A percentile compares a stretch with the other conserved stretches of the same genome.
Conservation (phyloP, 75 land plant genomes). For the Sequoiadendron giganteum region DNA sequence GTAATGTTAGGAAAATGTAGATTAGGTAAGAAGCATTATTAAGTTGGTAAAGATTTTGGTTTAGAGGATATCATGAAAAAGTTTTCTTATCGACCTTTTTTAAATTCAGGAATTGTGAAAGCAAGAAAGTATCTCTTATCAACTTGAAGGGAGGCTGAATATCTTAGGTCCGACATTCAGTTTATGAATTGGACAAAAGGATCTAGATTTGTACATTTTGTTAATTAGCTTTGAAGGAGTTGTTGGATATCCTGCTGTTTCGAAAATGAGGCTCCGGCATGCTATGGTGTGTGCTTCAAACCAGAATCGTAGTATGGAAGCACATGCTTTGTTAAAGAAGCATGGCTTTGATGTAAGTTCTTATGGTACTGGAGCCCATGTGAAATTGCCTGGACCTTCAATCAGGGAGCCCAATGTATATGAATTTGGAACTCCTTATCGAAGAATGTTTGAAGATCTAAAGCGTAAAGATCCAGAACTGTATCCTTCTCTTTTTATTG, state of each 20-base stretch:
- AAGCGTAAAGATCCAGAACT: slow-evolving; percentile 86
- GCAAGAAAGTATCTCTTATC: background rate
- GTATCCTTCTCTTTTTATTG: slow-evolving; percentile 44
- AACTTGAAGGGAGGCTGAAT: background rate
- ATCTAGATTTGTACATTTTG: background rate
- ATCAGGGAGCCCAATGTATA: slow-evolving; percentile 91
- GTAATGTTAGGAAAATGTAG: background rate
- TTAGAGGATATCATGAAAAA: background rate
- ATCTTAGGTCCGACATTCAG: background rate
- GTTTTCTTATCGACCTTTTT: background rate
- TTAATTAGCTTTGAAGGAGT: background rate
- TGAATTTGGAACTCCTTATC: slow-evolving; percentile 95
- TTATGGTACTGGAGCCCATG: slow-evolving; percentile 94
- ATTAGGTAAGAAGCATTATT: background rate
- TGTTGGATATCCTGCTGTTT: background rate
- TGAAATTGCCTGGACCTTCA: slow-evolving; percentile 96
- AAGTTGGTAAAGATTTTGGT: background rate
- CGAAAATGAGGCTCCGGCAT: slow-evolving; percentile 69
- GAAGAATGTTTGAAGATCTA: slow-evolving; percentile 86
- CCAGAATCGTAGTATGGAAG: slow-evolving; percentile 99
- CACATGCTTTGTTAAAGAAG: slow-evolving; percentile 69
- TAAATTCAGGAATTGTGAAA: background rate
- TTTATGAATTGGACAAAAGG: background rate
- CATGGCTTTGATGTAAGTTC: slow-evolving; percentile 90
- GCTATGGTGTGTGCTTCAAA: slow-evolving; percentile 99